Evolutionary conservation across 78 protist species (phyloP), one percentile per base, ranked within the genome.

Genomic region (Capsaspora owczarzaki): DNA sequence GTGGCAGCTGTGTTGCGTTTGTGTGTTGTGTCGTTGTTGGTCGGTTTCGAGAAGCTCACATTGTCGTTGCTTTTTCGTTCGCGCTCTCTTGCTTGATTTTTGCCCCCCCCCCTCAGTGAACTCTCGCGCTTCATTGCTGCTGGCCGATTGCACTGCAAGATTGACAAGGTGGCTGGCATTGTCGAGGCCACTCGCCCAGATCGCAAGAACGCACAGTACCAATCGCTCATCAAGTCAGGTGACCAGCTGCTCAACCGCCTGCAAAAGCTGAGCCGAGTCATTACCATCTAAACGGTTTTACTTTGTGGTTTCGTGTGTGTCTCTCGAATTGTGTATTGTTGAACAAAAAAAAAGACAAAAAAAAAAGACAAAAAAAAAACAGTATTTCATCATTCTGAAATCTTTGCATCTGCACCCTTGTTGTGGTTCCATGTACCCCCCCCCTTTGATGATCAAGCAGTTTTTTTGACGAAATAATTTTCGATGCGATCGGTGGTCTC

Each of bases 251-350:
- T 95, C 80, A 94, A 93, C 82, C 86, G 98, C 41, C 51, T 96
- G 33, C 98, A 95, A 81, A 94, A 93, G 84, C 89, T 96, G 72
- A 78, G 96, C 37, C 91, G 96, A 10, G 96, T 93, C 82, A 90
- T 91, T 86, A 93, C 90, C 88, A 63, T 91, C 31, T 95, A 81
- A 86, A 61, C 31, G 69, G 3, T 14, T 42, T 23, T 70, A 0
- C 27, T 23, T 31, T 25, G 16, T 8, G 8, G 70, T 61, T 61
- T 6, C 53, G 53, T 47, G 53, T 16, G 53, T 14, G 14, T 47
- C 53, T n/a, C n/a, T n/a, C n/a, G n/a, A 47, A 6, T 47, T 47
- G 53, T 47, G 6, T 14, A n/a, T n/a, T n/a, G n/a, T n/a, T n/a
- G n/a, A n/a, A n/a, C n/a, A n/a, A n/a, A n/a, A n/a, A n/a, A n/a